Evolutionary conservation across 1,284 basidiomycete genomes (phyloP).

Genomic region (Marasmius tenuissimus): DNA sequence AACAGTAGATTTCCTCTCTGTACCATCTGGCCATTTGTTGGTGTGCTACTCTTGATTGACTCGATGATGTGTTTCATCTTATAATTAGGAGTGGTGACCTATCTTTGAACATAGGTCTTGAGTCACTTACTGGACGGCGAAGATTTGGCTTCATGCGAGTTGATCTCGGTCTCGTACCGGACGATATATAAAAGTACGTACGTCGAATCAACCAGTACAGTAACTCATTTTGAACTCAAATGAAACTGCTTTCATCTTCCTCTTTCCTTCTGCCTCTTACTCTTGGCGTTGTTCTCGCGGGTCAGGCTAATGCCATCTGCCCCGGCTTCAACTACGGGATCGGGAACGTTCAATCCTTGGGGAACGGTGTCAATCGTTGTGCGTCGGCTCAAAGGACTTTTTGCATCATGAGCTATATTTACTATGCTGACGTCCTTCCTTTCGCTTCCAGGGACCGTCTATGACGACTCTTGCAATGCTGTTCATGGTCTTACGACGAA

Average conservation of each 20-base stretch:
- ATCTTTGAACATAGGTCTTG: no score
- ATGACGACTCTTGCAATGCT: conserved; percentile 20
- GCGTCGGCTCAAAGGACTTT: background rate
- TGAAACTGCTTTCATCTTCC: background rate
- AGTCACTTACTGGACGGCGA: no score
- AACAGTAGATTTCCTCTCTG: no score
- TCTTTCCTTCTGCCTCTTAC: background rate
- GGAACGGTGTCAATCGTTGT: conserved; percentile 21
- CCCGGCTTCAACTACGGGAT: conserved; percentile 26
- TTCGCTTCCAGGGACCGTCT: conserved; percentile 21
- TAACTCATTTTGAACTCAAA: background rate
- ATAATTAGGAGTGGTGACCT: no score
- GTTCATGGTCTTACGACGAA: conserved; percentile 27
- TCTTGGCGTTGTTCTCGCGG: background rate
- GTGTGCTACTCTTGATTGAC: no score
- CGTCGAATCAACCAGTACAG: background rate
- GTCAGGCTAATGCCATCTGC: conserved; percentile 17
- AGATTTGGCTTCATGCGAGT: no score
- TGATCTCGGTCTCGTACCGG: no score
- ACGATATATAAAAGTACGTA: background rate
- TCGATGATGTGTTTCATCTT: no score
- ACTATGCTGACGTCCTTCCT: background rate
- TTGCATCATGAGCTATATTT: background rate
- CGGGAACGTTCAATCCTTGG: conserved; percentile 21
- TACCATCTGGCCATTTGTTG: no score